Evolutionary conservation across 2,329 filamentous ascomycete species (phyloP), one percentile per base, ranked within the genome.

Genomic region (Trichothecium sympodiale): DNA sequence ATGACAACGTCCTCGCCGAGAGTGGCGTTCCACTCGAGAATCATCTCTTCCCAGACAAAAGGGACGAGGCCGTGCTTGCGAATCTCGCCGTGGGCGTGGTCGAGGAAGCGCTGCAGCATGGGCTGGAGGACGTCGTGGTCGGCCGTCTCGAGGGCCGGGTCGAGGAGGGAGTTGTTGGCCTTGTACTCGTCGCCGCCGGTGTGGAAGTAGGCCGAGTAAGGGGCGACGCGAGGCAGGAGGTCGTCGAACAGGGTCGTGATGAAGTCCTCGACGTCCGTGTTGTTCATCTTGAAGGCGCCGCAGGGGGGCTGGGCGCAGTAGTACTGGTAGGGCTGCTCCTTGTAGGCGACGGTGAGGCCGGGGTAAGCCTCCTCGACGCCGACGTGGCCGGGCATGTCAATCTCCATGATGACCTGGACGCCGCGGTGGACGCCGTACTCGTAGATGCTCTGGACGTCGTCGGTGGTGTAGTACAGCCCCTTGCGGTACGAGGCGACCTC

Each of bases 141-240:
- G 52, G 81, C 85, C 23, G 78, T 82, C 5, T 67, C 56, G 27
- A 94, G 76, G 1, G 74, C 81, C 4, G 79, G 73, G 52, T 94
- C 86, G 9, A 89, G 69, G 29, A 64, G 64, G 50, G 64, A 68
- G 16, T 62, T 55, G 48, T 88, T 80, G 41, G 67, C 67, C 56
- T 91, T 89, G 41, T 93, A 76, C 62, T 94, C 87, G 49, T 94
- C 87, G 37, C 87, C 87, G 31, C 87, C 87, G 1, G 83, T 83
- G 60, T 94, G 86, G 64, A 89, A 93, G 60, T 89, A 75, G 6
- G 74, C 62, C 3, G 80, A 69, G 55, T 84, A 85, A 0, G 79
- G 76, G 8, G 65, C 60, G 9, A 87, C 56, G 18, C 84, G 70
- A 12, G 86, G 85, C 36, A 93, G 62, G 17, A 94, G 52, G 51